phyloP scores from a whole-genome alignment of 306 rosid genomes.

The Vigna radiata region DNA sequence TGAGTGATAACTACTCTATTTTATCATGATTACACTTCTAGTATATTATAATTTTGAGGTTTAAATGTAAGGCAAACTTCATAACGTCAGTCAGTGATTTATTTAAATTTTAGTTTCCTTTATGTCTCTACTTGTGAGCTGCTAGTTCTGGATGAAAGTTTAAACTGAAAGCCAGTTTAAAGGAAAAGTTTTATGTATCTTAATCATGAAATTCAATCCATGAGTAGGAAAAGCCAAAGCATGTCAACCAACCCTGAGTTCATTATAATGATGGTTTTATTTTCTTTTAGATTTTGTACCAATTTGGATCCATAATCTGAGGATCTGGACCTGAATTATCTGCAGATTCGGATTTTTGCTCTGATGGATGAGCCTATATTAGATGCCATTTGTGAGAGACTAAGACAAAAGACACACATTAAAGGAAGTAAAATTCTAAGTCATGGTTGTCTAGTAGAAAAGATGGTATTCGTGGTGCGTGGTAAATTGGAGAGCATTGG shows the following conservation, averaged over 20 bases:
- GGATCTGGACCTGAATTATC: conserved; percentile 9
- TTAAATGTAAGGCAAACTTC: conserved; percentile 12
- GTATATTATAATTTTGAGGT: background rate
- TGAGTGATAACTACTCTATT: conserved; percentile 12
- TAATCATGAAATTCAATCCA: conserved; percentile 17
- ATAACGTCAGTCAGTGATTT: background rate
- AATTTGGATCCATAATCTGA: background rate
- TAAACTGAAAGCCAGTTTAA: background rate
- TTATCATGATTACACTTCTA: conserved; percentile 4
- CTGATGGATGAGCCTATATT: conserved; percentile 77
- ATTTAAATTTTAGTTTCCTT: background rate
- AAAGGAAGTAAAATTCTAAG: conserved; percentile 69
- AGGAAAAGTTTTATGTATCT: conserved; percentile 22
- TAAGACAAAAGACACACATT: conserved; percentile 77
- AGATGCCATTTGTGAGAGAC: conserved; percentile 75
- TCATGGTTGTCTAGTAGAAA: conserved; percentile 67
- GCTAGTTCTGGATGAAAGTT: background rate
- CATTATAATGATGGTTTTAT: background rate
- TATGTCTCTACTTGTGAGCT: conserved; percentile 14
- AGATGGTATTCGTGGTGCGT: conserved; percentile 83
- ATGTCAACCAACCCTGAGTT: background rate
- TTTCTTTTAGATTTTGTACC: conserved; percentile 18
- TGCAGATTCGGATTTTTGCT: conserved; percentile 76
- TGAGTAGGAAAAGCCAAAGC: background rate
- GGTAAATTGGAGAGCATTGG: conserved; percentile 82